phyloP scores from a whole-genome alignment of 208 protist genomes.

The Chromosphaera perkinsii region DNA sequence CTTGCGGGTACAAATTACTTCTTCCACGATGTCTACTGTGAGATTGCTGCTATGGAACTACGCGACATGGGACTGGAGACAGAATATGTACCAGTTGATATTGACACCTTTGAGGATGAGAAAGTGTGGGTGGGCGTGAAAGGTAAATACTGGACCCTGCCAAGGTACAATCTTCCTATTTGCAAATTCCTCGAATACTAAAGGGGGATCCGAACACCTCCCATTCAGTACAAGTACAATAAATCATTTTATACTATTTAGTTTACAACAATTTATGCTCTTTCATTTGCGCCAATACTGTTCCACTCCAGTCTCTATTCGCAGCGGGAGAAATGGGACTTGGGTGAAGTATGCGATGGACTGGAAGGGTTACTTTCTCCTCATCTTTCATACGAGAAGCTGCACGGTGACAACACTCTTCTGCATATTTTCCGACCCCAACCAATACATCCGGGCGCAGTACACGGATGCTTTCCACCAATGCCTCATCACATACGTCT shows the following conservation, averaged over 20 bases:
- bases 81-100: not conserved
- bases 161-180: too few species aligned
- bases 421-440: constrained; percentile 17
- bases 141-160: too few species aligned
- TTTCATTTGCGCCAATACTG: not conserved
- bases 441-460: not conserved
- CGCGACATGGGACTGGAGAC: not conserved
- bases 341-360: constrained; percentile 7
- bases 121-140: too few species aligned
- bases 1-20: not conserved
- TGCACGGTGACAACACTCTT: not conserved
- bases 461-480: not conserved
- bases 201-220: too few species aligned
- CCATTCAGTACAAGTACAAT: too few species aligned
- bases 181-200: too few species aligned
- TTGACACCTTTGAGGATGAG: not conserved
- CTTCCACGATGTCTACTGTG: not conserved
- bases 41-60: not conserved
- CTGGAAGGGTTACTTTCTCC: not conserved
- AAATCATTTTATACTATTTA: too few species aligned
- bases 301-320: constrained; percentile 12
- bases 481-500: constrained; percentile 9
- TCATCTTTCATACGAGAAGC: too few species aligned
- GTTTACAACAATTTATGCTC: too few species aligned
- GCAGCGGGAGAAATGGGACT: constrained; percentile 6